Evolutionary conservation across 2,329 filamentous ascomycete genomes (phyloP), one percentile per base, ranked within the genome.

Genomic region (Venturia aucupariae): DNA sequence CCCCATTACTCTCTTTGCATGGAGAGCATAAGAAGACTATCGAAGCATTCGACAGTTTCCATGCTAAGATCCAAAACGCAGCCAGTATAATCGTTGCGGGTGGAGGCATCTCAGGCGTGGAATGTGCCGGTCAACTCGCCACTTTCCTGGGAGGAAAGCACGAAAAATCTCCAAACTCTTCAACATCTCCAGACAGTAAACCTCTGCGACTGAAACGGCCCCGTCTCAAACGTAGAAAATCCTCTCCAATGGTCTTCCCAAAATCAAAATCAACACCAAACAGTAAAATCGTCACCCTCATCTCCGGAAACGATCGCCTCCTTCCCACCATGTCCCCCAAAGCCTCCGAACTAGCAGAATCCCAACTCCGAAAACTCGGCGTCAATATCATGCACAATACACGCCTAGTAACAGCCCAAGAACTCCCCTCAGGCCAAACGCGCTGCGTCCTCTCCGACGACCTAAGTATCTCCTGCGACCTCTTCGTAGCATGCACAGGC

Each of bases 401-500:
- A 2, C 60, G 65, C 3, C 13, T 67, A 24, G n/a, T 69, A 13
- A 65, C 67, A 7, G 27, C 65, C n/a, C 65, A 59, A 1, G 64
- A 65, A 66, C 32, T 71, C 68, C 60, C 67, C 67, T 60, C 62
- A 27, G 61, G 64, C 8, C 39, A 51, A 17, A 65, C 57, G 5
- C 39, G 60, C 2, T 54, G 39, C 30, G 60, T 66, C 30, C 70
- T 76, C 24, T 68, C 67, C 63, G 71, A 74, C 66, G 70, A 68
- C 35, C 68, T 69, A 11, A 69, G 68, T n/a, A 67, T 76, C 4
- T 67, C 70, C 38, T 67, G 71, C 11, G 75, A 77, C 64, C 63
- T 75, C 1, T 76, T 74, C 67, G 71, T 77, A 48, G 69, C 74
- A 3, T 81, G 80, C 0, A 77, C 78, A 13, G 83, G 83, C 35